phyloP scores from a whole-genome alignment of 805 yeast species.

The Cyberlindnera lachancei region DNA sequence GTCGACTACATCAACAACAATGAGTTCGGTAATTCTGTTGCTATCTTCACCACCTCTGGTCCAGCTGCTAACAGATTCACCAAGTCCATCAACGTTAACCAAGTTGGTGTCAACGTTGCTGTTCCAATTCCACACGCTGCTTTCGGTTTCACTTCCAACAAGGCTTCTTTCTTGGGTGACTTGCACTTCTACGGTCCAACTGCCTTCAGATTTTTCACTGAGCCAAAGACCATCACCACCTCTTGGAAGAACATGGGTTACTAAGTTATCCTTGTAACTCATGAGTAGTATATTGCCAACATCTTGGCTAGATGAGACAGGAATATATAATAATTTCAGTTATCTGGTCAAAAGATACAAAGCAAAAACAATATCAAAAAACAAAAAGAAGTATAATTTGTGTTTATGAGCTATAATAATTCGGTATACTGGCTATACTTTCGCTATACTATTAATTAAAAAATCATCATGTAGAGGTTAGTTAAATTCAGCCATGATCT shows the following conservation, averaged over 20 bases:
- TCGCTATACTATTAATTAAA: no score
- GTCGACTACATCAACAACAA: constrained; percentile 50
- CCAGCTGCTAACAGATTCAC: constrained; percentile 62
- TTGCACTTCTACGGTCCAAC: constrained; percentile 76
- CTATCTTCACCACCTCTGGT: constrained; percentile 65
- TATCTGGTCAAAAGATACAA: no score
- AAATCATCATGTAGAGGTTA: no score
- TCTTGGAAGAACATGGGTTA: constrained; percentile 43
- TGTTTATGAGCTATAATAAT: no score
- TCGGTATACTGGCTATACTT: no score
- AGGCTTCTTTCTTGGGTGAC: constrained; percentile 73
- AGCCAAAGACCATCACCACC: constrained; percentile 68
- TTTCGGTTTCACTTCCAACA: constrained; percentile 76
- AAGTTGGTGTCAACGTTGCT: constrained; percentile 72
- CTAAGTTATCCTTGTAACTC: no score
- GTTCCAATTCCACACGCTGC: constrained; percentile 78
- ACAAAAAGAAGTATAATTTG: no score
- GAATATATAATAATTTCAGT: no score
- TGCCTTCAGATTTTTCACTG: constrained; percentile 65
- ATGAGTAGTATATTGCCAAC: no score
- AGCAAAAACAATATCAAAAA: no score
- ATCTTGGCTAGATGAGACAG: no score
- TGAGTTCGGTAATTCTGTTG: constrained; percentile 65
- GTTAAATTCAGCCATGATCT: no score
- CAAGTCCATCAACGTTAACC: constrained; percentile 62